Evolutionary conservation across 2,329 filamentous ascomycete genomes (phyloP).

Genomic region (Cryphonectria radicalis): DNA sequence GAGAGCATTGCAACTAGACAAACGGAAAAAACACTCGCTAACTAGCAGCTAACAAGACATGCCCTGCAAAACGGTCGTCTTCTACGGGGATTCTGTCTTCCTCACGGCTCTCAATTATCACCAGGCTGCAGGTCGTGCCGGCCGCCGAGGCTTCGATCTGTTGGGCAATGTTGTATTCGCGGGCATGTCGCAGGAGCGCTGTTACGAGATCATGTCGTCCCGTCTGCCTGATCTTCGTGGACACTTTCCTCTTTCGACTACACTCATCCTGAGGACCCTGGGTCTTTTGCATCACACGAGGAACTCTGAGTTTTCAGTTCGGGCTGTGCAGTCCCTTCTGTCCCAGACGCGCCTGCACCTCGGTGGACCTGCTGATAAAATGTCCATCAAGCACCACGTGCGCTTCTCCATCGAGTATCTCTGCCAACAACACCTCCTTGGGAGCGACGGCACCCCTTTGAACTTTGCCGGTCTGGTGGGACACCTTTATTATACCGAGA

Average conservation of each 20-base stretch:
- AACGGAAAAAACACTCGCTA: background rate
- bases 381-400: slow-evolving; percentile 74
- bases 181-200: slow-evolving; percentile 62
- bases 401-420: slow-evolving; percentile 83
- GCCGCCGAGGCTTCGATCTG: slow-evolving; percentile 78
- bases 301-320: slow-evolving; percentile 63
- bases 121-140: slow-evolving; percentile 77
- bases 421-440: slow-evolving; percentile 68
- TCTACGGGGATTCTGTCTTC: slow-evolving; percentile 73
- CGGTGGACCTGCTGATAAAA: slow-evolving; percentile 68
- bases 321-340: slow-evolving; percentile 67
- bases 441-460: slow-evolving; percentile 62
- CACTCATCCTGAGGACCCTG: slow-evolving; percentile 70
- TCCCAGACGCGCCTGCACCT: slow-evolving; percentile 73
- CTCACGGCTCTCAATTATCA: slow-evolving; percentile 77
- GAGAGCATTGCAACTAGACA: background rate
- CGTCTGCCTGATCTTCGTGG: slow-evolving; percentile 74
- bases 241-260: slow-evolving; percentile 78
- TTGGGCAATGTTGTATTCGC: slow-evolving; percentile 83
- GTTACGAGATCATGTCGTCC: slow-evolving; percentile 72
- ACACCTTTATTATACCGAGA: slow-evolving; percentile 78
- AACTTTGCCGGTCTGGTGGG: slow-evolving; percentile 74
- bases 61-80: slow-evolving; percentile 82
- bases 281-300: slow-evolving; percentile 69
- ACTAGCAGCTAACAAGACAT: slow-evolving; percentile 50